Evolutionary conservation across 257 asterid genomes (phyloP).

Genomic region (Scutellaria barbata): DNA sequence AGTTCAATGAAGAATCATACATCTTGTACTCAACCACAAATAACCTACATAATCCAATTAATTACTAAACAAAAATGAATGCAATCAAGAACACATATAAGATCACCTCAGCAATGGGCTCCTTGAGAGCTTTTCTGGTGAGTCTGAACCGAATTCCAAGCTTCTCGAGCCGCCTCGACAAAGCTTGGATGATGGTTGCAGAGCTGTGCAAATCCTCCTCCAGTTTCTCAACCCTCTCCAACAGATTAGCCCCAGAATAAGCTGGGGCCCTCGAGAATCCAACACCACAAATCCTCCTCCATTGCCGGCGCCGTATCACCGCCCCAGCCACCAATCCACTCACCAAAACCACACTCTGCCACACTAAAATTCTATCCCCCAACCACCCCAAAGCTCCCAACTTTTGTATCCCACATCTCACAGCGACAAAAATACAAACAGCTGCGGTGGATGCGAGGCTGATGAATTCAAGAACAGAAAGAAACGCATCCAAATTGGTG

Average conservation of each 20-base stretch:
- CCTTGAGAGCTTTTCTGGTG: slow-evolving; percentile 72
- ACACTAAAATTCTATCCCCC: slow-evolving; percentile 54
- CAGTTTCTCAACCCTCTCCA: slow-evolving; percentile 82
- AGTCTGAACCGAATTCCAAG: slow-evolving; percentile 82
- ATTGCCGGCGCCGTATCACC: slow-evolving; percentile 79
- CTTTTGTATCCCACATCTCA: slow-evolving; percentile 48
- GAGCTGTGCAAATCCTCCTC: slow-evolving; percentile 74
- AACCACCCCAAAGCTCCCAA: slow-evolving; percentile 51
- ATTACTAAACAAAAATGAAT: neutral
- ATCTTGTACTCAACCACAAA: neutral
- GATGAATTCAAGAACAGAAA: slow-evolving; percentile 68
- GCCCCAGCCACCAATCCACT: slow-evolving; percentile 70
- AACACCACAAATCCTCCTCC: slow-evolving; percentile 68
- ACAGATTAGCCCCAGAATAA: slow-evolving; percentile 51
- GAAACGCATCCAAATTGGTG: slow-evolving; percentile 57
- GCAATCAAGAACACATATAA: neutral
- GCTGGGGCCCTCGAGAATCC: slow-evolving; percentile 49
- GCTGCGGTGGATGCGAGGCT: slow-evolving; percentile 68
- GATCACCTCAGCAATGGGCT: slow-evolving; percentile 79
- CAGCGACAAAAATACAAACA: slow-evolving; percentile 51
- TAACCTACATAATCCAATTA: neutral
- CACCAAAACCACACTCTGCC: slow-evolving; percentile 76
- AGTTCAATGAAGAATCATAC: neutral
- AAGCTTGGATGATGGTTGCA: slow-evolving; percentile 54
- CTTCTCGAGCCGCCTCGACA: slow-evolving; percentile 90